Evolutionary conservation across 495 filamentous ascomycete species (phyloP).

Genomic region (Daldinia grandis): DNA sequence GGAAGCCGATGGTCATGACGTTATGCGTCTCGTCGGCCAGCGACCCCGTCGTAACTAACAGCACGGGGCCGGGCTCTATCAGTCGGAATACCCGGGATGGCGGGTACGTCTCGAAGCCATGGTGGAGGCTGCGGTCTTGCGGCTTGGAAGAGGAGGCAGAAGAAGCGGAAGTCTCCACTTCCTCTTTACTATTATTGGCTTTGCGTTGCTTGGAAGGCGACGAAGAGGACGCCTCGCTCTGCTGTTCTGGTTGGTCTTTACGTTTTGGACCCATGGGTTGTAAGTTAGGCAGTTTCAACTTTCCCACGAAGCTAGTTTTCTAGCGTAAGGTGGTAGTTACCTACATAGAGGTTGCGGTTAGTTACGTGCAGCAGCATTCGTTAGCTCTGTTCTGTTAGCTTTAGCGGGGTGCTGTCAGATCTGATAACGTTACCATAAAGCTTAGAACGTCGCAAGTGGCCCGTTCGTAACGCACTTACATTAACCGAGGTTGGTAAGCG

Average conservation of each 20-base stretch:
- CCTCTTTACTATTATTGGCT: slow-evolving; percentile 1
- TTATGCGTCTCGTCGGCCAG: slow-evolving; percentile 48
- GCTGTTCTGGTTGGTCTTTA: slow-evolving; percentile 30
- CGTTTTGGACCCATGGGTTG: slow-evolving; percentile 36
- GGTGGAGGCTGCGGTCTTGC: slow-evolving; percentile 11
- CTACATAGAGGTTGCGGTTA: neutral
- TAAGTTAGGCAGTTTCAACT: neutral
- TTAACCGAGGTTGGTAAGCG: slow-evolving; percentile 11
- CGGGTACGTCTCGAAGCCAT: slow-evolving; percentile 44
- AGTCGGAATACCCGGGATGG: slow-evolving; percentile 48
- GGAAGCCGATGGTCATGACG: slow-evolving; percentile 52
- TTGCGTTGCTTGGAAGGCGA: slow-evolving; percentile 29
- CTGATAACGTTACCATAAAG: neutral
- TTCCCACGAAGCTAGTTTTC: neutral
- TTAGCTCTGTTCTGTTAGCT: neutral
- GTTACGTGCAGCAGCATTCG: neutral
- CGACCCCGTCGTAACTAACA: slow-evolving; percentile 50
- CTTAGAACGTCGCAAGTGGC: neutral
- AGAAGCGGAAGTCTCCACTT: neutral
- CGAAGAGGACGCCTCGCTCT: slow-evolving; percentile 17
- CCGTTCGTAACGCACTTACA: neutral
- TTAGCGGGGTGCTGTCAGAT: neutral
- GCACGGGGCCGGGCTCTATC: slow-evolving; percentile 49
- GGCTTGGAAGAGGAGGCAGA: neutral
- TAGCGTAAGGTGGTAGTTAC: too few species aligned